These are phyloP conservation scores for Friedmanniomyces simplex DNA, from an alignment of 495 filamentous ascomycete species.

Conservation along the genomic window DNA sequence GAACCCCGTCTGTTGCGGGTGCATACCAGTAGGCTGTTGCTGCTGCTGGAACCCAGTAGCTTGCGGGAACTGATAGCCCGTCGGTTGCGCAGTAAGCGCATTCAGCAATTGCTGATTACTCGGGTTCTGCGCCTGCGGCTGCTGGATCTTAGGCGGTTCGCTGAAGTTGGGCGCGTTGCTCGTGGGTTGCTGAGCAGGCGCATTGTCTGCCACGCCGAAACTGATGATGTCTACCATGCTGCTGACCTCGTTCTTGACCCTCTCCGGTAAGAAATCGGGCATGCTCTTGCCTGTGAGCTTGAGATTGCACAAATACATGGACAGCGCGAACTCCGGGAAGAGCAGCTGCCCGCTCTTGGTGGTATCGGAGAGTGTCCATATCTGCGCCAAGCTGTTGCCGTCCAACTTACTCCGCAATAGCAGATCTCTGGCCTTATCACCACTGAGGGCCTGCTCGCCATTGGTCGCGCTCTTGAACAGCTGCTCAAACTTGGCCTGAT, in stretches of 20 bases:
- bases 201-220: constrained; percentile 78
- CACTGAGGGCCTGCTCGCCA: constrained; percentile 75
- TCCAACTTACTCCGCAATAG: constrained; percentile 77
- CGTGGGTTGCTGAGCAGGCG: constrained; percentile 35
- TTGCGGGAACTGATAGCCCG: constrained; percentile 51
- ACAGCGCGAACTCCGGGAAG: constrained; percentile 95
- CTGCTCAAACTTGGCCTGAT: constrained; percentile 97
- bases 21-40: constrained; percentile 42
- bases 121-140: constrained; percentile 69
- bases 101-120: constrained; percentile 68
- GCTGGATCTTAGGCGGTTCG: constrained; percentile 56
- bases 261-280: constrained; percentile 66
- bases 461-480: constrained; percentile 94
- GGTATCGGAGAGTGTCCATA: constrained; percentile 94
- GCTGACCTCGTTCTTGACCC: constrained; percentile 89
- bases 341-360: constrained; percentile 93
- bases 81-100: constrained; percentile 66
- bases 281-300: constrained; percentile 77
- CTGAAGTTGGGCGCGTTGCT: constrained; percentile 77
- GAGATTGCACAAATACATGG: constrained; percentile 98
- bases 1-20: constrained; percentile 43
- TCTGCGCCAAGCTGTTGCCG: constrained; percentile 71
- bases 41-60: constrained; percentile 35
- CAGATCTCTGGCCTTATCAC: constrained; percentile 81
- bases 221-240: constrained; percentile 99